Conservation (phyloP, 2,329 filamentous ascomycete species). For the Fusarium zealandicum region DNA sequence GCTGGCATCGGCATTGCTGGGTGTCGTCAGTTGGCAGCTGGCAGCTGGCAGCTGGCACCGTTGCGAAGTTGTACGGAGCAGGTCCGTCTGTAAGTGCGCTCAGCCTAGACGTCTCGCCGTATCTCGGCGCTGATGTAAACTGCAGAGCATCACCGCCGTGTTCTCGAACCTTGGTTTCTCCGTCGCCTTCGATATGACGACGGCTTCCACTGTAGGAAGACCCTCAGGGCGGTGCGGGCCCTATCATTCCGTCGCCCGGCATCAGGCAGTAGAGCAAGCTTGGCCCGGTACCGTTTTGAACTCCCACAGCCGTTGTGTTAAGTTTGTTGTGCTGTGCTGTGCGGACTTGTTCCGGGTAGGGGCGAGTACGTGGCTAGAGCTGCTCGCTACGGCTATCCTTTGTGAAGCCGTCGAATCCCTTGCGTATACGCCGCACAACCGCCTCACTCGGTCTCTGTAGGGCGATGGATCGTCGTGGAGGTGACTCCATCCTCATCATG, state of each 20-base stretch:
- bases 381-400: slow-evolving; percentile 12
- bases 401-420: slow-evolving; percentile 28
- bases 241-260: slow-evolving; percentile 31
- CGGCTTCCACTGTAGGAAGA: slow-evolving; percentile 33
- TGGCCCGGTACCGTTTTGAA: slow-evolving; percentile 23
- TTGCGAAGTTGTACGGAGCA: slow-evolving; percentile 11
- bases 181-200: slow-evolving; percentile 28
- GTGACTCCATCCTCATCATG: slow-evolving; percentile 22
- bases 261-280: slow-evolving; percentile 20
- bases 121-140: slow-evolving; percentile 14
- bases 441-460: slow-evolving; percentile 24
- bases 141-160: slow-evolving; percentile 6
- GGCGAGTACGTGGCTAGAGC: slow-evolving; percentile 7
- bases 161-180: slow-evolving; percentile 17
- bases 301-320: slow-evolving; percentile 13
- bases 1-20: slow-evolving; percentile 24
- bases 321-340: slow-evolving; percentile 20
- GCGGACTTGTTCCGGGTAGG: slow-evolving; percentile 28
- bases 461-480: slow-evolving; percentile 33
- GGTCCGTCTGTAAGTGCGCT: slow-evolving; percentile 9
- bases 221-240: slow-evolving; percentile 33
- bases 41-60: background rate
- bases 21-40: slow-evolving; percentile 1
- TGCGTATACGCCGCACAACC: slow-evolving; percentile 29
- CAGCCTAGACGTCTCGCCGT: slow-evolving; percentile 19